Conservation (phyloP, 108 stramenopile genomes). For the Nannochloropsis gaditana region DNA sequence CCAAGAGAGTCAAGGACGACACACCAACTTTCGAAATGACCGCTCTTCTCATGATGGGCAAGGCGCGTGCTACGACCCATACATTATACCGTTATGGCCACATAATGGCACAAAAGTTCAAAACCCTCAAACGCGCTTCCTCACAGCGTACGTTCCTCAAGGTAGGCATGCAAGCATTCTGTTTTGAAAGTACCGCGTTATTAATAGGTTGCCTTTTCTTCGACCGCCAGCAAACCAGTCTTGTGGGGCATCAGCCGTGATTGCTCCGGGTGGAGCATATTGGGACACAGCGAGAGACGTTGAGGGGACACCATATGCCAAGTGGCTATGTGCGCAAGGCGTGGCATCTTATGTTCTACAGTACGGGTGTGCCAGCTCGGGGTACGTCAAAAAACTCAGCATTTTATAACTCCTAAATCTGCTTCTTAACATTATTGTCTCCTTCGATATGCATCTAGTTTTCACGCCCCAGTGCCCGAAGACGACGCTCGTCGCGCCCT, state of each 20-base stretch:
- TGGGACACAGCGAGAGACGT: neutral
- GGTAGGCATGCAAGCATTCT: neutral
- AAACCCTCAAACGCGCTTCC: neutral
- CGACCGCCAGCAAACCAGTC: neutral
- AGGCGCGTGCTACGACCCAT: too few relatives aligned
- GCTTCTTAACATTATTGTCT: neutral
- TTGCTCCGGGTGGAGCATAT: slow-evolving; percentile 8
- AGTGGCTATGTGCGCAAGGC: slow-evolving; percentile 6
- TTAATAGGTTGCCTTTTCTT: too few relatives aligned
- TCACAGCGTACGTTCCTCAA: neutral
- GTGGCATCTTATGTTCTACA: neutral
- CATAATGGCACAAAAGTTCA: too few relatives aligned
- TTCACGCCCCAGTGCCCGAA: neutral
- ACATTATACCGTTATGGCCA: too few relatives aligned
- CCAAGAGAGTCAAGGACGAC: too few relatives aligned
- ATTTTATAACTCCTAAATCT: neutral
- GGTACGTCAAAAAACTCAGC: neutral
- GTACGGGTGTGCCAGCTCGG: neutral
- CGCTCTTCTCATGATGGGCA: too few relatives aligned
- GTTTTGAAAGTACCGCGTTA: too few relatives aligned
- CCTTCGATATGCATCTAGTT: neutral
- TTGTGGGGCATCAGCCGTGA: neutral
- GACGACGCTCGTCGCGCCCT: neutral
- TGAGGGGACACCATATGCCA: neutral
- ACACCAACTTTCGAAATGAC: too few relatives aligned